Evolutionary conservation across 805 yeast genomes (phyloP), one percentile per base, ranked within the genome.

Genomic region (Kazachstania taianensis): DNA sequence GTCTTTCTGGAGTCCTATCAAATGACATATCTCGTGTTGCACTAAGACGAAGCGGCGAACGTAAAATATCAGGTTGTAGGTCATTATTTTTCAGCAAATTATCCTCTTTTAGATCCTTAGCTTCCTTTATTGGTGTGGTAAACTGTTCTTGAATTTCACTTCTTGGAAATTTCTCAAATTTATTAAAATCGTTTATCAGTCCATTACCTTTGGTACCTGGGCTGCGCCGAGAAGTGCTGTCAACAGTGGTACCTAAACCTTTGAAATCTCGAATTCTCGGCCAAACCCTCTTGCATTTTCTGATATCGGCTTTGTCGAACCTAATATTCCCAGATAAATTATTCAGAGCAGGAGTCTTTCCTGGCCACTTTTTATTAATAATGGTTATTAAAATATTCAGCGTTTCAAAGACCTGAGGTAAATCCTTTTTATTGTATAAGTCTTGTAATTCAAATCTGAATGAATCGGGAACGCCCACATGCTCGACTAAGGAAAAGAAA

Each of bases 401-500:
- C 47, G 96, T 87, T 59, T 85, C 86, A 53, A 92, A 81, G 18
- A 92, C 97, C 52, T 84, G 87, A 12, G 97, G 97, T 15, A 87
- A 72, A 52, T 89, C 82, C 50, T 85, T 87, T 52, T 80, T 79
- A 52, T 92, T 96, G 59, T 86, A 92, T 25, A 92, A 66, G 58
- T 92, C 98, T 3, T 94, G 86, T 40, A 87, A 70, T 55, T 89
- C 98, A 54, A 92, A 92, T 33, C 81, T 71, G 56, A 87, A 92
- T 37, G 86, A 68, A 38, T 83, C 87, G 1, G 97, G 98, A 45
- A 92, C 75, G 19, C 73, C 77, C 41, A 85, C 68, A 40, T 65
- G 72, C 38, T 73, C 78, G 20, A 85, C 64, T 38, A 89, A 72
- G 15, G 70, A 65, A 54, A 89, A 79, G 55, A 89, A 87, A 16